Evolutionary conservation across 768 basidiomycete genomes (phyloP).

Genomic region (Phaeotremella fagi): DNA sequence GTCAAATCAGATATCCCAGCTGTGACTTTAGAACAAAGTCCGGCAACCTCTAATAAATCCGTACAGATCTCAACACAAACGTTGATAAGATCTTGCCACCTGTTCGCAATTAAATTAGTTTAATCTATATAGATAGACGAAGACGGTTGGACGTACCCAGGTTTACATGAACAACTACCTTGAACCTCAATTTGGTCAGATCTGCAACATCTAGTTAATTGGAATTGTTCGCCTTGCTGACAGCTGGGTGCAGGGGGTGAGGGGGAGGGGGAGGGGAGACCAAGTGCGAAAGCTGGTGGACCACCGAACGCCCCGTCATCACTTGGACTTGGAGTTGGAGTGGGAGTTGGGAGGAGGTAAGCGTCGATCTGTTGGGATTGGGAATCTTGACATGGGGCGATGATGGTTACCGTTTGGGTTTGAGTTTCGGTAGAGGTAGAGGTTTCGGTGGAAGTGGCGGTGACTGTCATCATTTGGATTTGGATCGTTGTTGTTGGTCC

Average conservation of each 20-base stretch:
- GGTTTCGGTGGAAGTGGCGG: conserved; percentile 9
- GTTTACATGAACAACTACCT: conserved; percentile 11
- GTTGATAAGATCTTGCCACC: conserved; percentile 13
- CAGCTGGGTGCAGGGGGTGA: not conserved
- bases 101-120: not conserved
- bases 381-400: conserved; percentile 2
- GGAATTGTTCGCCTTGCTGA: not conserved
- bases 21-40: not conserved
- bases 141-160: conserved; percentile 4
- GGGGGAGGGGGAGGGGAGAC: not conserved
- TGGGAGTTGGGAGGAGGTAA: not conserved
- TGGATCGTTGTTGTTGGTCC: not conserved
- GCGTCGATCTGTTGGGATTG: not conserved
- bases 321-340: conserved; percentile 3
- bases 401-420: conserved; percentile 12
- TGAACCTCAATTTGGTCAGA: conserved; percentile 13
- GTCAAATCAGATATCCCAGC: not conserved
- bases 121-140: not conserved
- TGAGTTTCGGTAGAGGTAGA: conserved; percentile 7
- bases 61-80: conserved; percentile 15
- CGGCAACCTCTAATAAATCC: conserved; percentile 8
- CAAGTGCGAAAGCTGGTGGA: conserved; percentile 3
- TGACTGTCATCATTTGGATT: conserved; percentile 18
- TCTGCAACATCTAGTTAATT: conserved; percentile 8
- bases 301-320: not conserved